Evolutionary conservation across 768 basidiomycete genomes (phyloP).

Genomic region (Lentinula edodes): DNA sequence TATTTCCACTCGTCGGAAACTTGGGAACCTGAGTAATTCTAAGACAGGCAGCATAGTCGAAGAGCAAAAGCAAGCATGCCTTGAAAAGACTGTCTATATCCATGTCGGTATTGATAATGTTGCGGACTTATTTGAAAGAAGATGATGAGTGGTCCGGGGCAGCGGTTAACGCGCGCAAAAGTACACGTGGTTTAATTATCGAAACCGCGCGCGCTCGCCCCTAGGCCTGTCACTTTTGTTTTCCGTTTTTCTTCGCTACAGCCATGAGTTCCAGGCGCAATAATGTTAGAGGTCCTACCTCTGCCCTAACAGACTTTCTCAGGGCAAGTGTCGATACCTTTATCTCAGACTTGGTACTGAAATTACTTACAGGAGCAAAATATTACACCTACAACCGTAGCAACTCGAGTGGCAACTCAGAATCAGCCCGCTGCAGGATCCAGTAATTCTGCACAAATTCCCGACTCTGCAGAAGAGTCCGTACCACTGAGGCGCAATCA

Average conservation of each 20-base stretch:
- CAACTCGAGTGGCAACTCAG: conserved; percentile 24
- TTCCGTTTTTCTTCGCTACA: not conserved
- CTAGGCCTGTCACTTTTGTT: not conserved
- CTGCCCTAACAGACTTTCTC: conserved; percentile 78
- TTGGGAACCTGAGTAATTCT: conserved; percentile 50
- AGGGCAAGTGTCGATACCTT: conserved; percentile 37
- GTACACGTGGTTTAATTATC: not conserved
- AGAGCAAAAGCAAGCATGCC: conserved; percentile 18
- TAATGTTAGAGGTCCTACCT: conserved; percentile 77
- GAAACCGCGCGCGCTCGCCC: not conserved
- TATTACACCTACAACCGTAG: conserved; percentile 42
- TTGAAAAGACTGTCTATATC: conserved; percentile 51
- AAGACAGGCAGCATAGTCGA: not conserved
- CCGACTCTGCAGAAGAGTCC: conserved; percentile 7
- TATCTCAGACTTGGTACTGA: not conserved
- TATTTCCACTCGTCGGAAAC: conserved; percentile 56
- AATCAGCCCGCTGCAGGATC: conserved; percentile 42
- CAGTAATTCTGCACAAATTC: conserved; percentile 23
- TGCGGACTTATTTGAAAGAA: not conserved
- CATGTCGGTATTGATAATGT: conserved; percentile 22
- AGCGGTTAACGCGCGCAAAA: not conserved
- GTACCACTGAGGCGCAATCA: not conserved
- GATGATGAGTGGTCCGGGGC: not conserved
- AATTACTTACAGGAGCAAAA: conserved; percentile 32
- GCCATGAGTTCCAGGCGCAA: conserved; percentile 21